Conservation (phyloP, 1,284 basidiomycete genomes). For the Ustilago bromivora region DNA sequence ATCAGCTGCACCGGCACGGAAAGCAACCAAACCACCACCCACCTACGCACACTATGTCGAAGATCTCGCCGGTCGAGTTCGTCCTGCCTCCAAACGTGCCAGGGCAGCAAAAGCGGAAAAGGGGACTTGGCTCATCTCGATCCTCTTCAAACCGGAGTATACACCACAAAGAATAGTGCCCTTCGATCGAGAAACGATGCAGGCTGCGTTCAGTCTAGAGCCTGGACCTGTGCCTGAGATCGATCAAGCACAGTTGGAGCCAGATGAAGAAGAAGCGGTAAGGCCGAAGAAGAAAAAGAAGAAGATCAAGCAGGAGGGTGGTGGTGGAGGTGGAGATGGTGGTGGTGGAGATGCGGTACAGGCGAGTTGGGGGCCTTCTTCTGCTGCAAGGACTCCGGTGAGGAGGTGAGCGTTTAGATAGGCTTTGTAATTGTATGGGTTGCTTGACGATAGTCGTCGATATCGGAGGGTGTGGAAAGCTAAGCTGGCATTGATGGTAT, state of each 20-base stretch:
- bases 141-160: constrained; percentile 54
- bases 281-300: constrained; percentile 49
- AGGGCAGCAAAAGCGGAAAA: constrained; percentile 32
- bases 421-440: constrained; percentile 15
- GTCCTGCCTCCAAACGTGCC: constrained; percentile 28
- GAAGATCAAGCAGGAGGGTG: constrained; percentile 21
- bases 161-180: constrained; percentile 48
- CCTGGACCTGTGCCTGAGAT: constrained; percentile 46
- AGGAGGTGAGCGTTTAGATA: constrained; percentile 7
- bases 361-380: constrained; percentile 17
- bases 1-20: constrained; percentile 32
- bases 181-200: constrained; percentile 49
- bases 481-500: too few species aligned
- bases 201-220: constrained; percentile 42
- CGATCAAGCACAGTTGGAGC: constrained; percentile 46
- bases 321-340: too few species aligned
- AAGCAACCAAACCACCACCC: constrained; percentile 39
- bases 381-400: constrained; percentile 26
- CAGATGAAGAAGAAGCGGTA: constrained; percentile 46
- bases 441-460: too few species aligned
- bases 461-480: too few species aligned
- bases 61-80: constrained; percentile 45
- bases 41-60: constrained; percentile 54
- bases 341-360: neutral
- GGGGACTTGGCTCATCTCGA: constrained; percentile 24